These are phyloP conservation scores for Kluyveromyces aestuarii DNA, from an alignment of 805 yeast species.

Conservation along the genomic window DNA sequence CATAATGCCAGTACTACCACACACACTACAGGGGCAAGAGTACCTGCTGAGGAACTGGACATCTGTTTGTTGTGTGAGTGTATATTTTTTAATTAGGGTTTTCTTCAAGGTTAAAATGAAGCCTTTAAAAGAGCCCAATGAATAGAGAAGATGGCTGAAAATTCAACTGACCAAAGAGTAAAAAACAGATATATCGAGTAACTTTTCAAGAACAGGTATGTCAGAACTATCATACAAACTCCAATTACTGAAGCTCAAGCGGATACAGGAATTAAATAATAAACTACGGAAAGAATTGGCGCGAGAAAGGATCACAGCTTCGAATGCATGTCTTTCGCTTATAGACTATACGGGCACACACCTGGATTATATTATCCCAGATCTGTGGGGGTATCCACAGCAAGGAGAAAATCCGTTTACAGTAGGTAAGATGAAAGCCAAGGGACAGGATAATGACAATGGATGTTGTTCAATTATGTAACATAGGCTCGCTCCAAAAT, in stretches of 20 bases:
- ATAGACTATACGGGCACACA: conserved; percentile 29
- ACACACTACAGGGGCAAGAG: too few species aligned
- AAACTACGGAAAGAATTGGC: conserved; percentile 43
- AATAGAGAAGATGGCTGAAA: too few species aligned
- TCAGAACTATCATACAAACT: conserved; percentile 32
- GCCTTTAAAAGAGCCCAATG: too few species aligned
- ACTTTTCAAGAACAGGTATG: neutral
- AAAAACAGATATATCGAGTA: too few species aligned
- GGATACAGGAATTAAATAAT: conserved; percentile 48
- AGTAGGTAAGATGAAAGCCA: conserved; percentile 9
- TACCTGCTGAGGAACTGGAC: too few species aligned
- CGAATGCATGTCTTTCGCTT: conserved; percentile 47
- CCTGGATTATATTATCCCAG: conserved; percentile 32
- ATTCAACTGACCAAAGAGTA: too few species aligned
- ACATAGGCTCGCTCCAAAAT: neutral
- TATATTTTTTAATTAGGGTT: too few species aligned
- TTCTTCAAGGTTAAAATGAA: too few species aligned
- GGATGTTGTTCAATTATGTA: conserved; percentile 32
- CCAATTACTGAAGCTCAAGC: conserved; percentile 46
- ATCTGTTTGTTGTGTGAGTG: too few species aligned
- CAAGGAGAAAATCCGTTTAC: conserved; percentile 34
- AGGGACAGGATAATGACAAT: conserved; percentile 1
- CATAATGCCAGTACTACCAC: too few species aligned
- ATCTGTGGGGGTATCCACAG: conserved; percentile 32
- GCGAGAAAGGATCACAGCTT: conserved; percentile 53